phyloP scores from a whole-genome alignment of 176 grass and related monocot species.

The Alloteropsis semialata region DNA sequence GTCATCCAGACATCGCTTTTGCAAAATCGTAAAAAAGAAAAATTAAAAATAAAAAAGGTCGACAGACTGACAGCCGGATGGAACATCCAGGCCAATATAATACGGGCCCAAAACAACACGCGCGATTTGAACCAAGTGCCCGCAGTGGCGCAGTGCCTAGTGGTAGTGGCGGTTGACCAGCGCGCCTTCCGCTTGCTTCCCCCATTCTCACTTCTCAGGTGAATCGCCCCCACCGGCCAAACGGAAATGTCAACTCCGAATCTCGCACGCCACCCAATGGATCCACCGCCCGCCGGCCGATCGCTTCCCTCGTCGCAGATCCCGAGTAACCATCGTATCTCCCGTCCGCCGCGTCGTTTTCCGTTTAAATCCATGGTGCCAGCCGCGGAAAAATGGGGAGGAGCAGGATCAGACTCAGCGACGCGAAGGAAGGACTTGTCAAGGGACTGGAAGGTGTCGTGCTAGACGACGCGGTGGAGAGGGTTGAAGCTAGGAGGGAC shows the following conservation, averaged over 20 bases:
- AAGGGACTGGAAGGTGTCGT: constrained; percentile 44
- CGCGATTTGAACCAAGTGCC: no score
- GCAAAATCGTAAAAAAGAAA: no score
- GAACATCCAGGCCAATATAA: no score
- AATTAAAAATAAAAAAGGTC: no score
- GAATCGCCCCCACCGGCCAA: not conserved
- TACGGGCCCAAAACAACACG: no score
- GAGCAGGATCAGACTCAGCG: not conserved
- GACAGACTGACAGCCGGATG: not conserved
- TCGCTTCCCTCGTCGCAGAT: not conserved
- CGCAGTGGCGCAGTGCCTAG: no score
- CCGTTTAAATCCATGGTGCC: not conserved
- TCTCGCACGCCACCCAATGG: not conserved
- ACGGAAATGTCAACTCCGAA: not conserved
- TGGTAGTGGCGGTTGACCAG: not conserved
- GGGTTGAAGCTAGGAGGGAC: not conserved
- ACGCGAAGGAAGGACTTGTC: constrained; percentile 42
- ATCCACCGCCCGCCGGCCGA: not conserved
- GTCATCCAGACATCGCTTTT: no score
- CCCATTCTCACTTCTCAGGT: not conserved
- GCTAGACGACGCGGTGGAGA: constrained; percentile 24
- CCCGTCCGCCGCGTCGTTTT: not conserved
- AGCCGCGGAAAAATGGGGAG: not conserved
- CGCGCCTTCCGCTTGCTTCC: not conserved
- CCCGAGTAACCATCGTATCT: not conserved